phyloP scores from a whole-genome alignment of 1,139 yeast species.

The Kodamaea alishanica region DNA sequence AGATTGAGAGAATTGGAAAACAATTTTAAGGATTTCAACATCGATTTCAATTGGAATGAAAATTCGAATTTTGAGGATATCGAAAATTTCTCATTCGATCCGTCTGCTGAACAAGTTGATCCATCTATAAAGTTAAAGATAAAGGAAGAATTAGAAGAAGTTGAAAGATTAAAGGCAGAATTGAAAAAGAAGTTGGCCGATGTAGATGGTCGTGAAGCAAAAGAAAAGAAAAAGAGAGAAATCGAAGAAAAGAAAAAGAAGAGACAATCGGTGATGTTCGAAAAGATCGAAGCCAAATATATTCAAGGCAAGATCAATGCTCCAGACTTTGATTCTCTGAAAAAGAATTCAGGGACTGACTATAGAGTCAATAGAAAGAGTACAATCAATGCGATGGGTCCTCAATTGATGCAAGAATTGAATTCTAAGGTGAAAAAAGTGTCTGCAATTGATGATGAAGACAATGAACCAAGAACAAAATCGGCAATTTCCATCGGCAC shows the following conservation, averaged over 20 bases:
- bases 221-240: slow-evolving; percentile 6
- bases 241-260: slow-evolving; percentile 7
- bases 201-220: slow-evolving; percentile 7
- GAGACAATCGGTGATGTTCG: slow-evolving; percentile 22
- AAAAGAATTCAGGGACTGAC: slow-evolving; percentile 11
- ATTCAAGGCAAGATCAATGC: slow-evolving; percentile 37
- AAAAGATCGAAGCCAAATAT: slow-evolving; percentile 48
- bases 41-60: slow-evolving; percentile 44
- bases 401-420: slow-evolving; percentile 56
- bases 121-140: slow-evolving; percentile 35
- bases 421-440: slow-evolving; percentile 46
- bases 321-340: slow-evolving; percentile 3
- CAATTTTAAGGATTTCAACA: slow-evolving; percentile 57
- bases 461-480: not conserved
- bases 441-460: slow-evolving; percentile 26
- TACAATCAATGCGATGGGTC: slow-evolving; percentile 43
- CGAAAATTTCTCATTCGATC: slow-evolving; percentile 4
- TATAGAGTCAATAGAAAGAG: slow-evolving; percentile 32
- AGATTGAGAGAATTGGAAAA: slow-evolving; percentile 61
- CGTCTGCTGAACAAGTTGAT: slow-evolving; percentile 26
- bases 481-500: no score
- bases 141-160: slow-evolving; percentile 45
- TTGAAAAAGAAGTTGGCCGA: slow-evolving; percentile 34
- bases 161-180: slow-evolving; percentile 43
- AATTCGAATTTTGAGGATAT: slow-evolving; percentile 8